Percentiles rank a stretch among this genome's conserved stretches.
phyloP scores from a whole-genome alignment of 345 rosid species.

The Alliaria petiolata region DNA sequence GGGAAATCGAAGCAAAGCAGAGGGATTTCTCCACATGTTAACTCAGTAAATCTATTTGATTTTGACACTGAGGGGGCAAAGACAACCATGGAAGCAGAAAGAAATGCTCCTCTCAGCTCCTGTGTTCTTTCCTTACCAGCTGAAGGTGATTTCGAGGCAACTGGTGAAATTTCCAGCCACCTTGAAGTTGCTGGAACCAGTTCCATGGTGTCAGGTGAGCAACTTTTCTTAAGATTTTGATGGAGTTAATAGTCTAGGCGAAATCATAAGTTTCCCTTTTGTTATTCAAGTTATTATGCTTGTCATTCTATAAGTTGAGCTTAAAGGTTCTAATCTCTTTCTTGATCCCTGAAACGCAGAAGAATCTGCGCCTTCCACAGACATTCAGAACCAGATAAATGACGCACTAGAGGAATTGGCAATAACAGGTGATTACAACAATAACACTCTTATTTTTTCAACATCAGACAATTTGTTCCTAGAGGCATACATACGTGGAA shows the following conservation, averaged over 20 bases:
- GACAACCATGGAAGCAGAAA: not conserved
- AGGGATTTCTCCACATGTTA: not conserved
- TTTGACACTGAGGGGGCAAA: not conserved
- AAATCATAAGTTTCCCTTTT: not conserved
- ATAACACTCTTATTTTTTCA: not conserved
- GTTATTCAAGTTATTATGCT: no score
- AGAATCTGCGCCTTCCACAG: not conserved
- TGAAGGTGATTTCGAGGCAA: not conserved
- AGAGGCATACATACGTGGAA: not conserved
- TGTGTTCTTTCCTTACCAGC: not conserved
- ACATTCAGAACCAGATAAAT: not conserved
- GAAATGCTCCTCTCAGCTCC: not conserved
- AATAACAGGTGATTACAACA: slow-evolving; percentile 2
- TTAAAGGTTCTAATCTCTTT: not conserved
- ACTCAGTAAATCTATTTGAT: not conserved
- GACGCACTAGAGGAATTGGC: not conserved
- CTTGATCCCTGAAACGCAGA: not conserved
- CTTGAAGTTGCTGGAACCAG: not conserved
- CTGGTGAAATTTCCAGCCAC: not conserved
- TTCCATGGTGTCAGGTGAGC: slow-evolving; percentile 27
- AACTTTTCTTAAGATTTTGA: not conserved
- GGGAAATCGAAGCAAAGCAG: not conserved
- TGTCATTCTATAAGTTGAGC: no score
- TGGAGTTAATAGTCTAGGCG: not conserved
- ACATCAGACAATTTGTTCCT: not conserved